Evolutionary conservation across 116 monocot species (phyloP).

Genomic region (Papilionanthe hybrid): DNA sequence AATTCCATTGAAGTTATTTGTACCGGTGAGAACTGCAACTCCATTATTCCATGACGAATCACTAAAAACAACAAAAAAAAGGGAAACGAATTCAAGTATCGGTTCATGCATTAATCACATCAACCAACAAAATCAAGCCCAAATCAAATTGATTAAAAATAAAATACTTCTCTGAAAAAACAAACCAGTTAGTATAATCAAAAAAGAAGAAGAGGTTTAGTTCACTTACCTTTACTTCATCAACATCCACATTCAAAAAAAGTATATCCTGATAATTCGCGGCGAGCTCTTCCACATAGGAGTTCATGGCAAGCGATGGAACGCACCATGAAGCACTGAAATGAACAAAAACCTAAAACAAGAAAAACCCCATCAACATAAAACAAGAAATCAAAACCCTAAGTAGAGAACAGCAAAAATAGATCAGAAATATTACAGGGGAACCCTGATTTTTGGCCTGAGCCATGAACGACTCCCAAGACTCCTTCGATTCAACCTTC

Average conservation of each 20-base stretch:
- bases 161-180: neutral
- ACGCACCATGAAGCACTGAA: constrained; percentile 80
- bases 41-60: neutral
- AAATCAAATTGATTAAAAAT: neutral
- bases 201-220: neutral
- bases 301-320: constrained; percentile 73
- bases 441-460: constrained; percentile 49
- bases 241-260: constrained; percentile 73
- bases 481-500: constrained; percentile 51
- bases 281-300: constrained; percentile 57
- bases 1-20: neutral
- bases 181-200: neutral
- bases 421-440: constrained; percentile 30
- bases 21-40: neutral
- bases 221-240: constrained; percentile 56
- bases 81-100: neutral
- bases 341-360: constrained; percentile 53
- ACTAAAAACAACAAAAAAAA: neutral
- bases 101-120: neutral
- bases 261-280: constrained; percentile 33
- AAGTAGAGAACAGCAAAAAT: neutral
- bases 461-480: constrained; percentile 41
- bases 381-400: neutral
- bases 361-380: neutral
- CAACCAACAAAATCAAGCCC: neutral